These are phyloP conservation scores for Elaeis guineensis DNA, from an alignment of 176 grass and related monocot genomes.

Conservation along the genomic window DNA sequence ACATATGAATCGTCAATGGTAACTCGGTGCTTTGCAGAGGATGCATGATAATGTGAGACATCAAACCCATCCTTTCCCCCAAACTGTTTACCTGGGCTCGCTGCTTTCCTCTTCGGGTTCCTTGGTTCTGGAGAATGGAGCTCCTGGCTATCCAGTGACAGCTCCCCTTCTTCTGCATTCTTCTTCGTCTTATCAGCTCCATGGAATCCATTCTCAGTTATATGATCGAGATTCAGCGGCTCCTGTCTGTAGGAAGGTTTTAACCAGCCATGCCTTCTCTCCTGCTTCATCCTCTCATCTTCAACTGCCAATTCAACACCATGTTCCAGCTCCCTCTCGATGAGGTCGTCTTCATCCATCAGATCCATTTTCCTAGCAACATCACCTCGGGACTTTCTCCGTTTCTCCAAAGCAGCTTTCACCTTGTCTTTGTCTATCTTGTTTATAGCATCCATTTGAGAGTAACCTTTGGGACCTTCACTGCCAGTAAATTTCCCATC, in stretches of 20 bases:
- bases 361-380: too few relatives aligned
- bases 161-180: slow-evolving; percentile 9
- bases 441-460: too few relatives aligned
- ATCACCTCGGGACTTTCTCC: too few relatives aligned
- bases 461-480: too few relatives aligned
- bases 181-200: background rate
- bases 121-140: slow-evolving; percentile 1
- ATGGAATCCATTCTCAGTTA: background rate
- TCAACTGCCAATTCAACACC: too few relatives aligned
- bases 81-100: slow-evolving; percentile 6
- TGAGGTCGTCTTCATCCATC: too few relatives aligned
- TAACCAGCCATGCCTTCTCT: background rate
- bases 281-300: slow-evolving; percentile 9
- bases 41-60: background rate
- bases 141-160: slow-evolving; percentile 12
- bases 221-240: background rate
- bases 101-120: slow-evolving; percentile 1
- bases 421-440: too few relatives aligned
- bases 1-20: background rate
- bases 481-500: too few relatives aligned
- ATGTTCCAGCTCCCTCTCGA: too few relatives aligned
- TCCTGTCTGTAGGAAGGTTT: slow-evolving; percentile 4
- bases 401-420: too few relatives aligned
- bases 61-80: background rate
- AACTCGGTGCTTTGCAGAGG: slow-evolving; percentile 1